A percentile compares a stretch with the other conserved stretches of the same genome.
Evolutionary conservation across 176 grass and related monocot species (phyloP).

Genomic region (Cocos nucifera): DNA sequence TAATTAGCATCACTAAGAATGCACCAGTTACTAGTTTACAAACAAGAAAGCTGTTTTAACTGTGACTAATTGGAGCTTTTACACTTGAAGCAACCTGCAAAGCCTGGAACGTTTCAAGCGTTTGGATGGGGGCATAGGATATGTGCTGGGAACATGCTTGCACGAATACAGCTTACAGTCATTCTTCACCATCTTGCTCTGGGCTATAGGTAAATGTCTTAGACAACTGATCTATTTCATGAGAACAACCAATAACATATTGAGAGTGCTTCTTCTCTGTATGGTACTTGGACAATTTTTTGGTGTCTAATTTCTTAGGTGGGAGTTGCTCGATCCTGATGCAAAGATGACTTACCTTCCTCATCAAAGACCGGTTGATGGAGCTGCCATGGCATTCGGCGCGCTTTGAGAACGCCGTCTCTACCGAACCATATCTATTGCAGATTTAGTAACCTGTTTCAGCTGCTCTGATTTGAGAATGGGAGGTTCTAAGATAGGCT

Average conservation of each 20-base stretch:
- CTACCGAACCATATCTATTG: too few species aligned
- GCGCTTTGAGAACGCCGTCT: not conserved
- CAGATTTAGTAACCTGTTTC: too few species aligned
- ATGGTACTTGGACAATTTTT: not conserved
- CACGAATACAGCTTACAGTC: constrained; percentile 11
- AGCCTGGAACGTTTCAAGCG: constrained; percentile 18
- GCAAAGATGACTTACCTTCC: constrained; percentile 7
- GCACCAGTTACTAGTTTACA: too few species aligned
- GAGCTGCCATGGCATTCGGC: constrained; percentile 3
- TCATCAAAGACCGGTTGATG: constrained; percentile 13
- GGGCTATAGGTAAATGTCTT: constrained; percentile 14
- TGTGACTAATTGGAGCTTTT: too few species aligned
- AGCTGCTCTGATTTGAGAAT: too few species aligned
- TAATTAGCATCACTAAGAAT: not conserved
- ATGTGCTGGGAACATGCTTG: constrained; percentile 27
- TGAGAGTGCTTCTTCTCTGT: too few species aligned
- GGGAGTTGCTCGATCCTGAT: constrained; percentile 25
- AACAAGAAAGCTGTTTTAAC: too few species aligned
- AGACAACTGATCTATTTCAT: not conserved
- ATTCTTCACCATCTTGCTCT: constrained; percentile 20
- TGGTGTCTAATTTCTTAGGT: not conserved
- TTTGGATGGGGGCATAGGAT: constrained; percentile 13
- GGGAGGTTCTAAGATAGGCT: too few species aligned
- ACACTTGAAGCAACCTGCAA: not conserved
- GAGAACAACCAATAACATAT: too few species aligned